Evolutionary conservation across 2,329 filamentous ascomycete species (phyloP).

Genomic region (Penicillium sp.): DNA sequence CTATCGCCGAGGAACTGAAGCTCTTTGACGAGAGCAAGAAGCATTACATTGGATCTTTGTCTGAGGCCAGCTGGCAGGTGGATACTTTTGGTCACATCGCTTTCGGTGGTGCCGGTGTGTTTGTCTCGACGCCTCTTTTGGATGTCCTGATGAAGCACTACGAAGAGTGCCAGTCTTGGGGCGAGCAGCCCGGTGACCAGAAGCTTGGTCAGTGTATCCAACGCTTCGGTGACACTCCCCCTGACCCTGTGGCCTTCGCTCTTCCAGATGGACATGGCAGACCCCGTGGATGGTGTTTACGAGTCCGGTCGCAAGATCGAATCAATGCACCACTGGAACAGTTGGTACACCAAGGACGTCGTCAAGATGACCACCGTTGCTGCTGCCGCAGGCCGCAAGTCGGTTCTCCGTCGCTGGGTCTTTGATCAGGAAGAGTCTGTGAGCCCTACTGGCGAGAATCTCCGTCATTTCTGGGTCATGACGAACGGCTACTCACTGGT

Average conservation of each 20-base stretch:
- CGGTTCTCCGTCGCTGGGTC: conserved; percentile 45
- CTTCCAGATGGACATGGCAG: conserved; percentile 47
- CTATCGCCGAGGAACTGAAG: conserved; percentile 40
- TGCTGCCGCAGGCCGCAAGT: conserved; percentile 41
- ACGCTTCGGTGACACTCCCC: conserved; percentile 37
- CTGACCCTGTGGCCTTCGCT: conserved; percentile 44
- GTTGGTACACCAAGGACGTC: conserved; percentile 46
- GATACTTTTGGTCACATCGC: conserved; percentile 45
- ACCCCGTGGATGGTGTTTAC: conserved; percentile 43
- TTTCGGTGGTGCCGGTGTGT: conserved; percentile 47
- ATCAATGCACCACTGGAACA: conserved; percentile 46
- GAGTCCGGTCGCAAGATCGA: conserved; percentile 46
- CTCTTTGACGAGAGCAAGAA: conserved; percentile 40
- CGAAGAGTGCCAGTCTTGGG: conserved; percentile 44
- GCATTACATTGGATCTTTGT: conserved; percentile 45
- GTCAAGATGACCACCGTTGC: conserved; percentile 45
- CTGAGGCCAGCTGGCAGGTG: conserved; percentile 45
- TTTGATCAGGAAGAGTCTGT: conserved; percentile 42
- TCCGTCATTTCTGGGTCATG: conserved; percentile 43
- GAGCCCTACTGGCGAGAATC: conserved; percentile 34
- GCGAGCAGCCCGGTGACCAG: conserved; percentile 45
- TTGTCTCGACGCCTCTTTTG: conserved; percentile 42
- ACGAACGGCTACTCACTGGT: conserved; percentile 47
- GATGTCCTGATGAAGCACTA: conserved; percentile 39
- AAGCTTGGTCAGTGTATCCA: conserved; percentile 46